Percentiles rank a stretch among this genome's conserved stretches.
These are phyloP conservation scores for Phoma herbarum DNA, from an alignment of 2,329 filamentous ascomycete genomes.

Conservation along the genomic window DNA sequence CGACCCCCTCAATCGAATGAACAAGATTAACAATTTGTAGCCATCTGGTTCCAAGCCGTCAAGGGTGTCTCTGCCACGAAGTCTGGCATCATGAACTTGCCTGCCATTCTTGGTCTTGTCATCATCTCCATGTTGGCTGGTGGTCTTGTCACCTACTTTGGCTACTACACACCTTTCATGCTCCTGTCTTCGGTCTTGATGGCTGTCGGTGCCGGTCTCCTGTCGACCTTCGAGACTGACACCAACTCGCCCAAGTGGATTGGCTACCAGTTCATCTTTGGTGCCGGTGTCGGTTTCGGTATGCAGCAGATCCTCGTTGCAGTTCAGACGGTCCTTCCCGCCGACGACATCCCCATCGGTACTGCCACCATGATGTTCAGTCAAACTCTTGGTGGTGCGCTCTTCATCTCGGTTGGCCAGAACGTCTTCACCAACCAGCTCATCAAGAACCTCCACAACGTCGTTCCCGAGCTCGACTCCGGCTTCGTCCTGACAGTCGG, in stretches of 20 bases:
- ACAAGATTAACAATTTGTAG: constrained; percentile 30
- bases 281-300: constrained; percentile 57
- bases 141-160: constrained; percentile 51
- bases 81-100: constrained; percentile 60
- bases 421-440: constrained; percentile 62
- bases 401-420: constrained; percentile 60
- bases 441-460: constrained; percentile 51
- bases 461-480: constrained; percentile 54
- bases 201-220: constrained; percentile 57
- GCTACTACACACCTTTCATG: constrained; percentile 62
- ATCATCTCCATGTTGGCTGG: constrained; percentile 55
- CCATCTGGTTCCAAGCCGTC: constrained; percentile 61
- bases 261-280: constrained; percentile 53
- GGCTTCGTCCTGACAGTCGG: constrained; percentile 57
- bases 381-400: constrained; percentile 58
- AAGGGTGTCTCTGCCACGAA: constrained; percentile 57
- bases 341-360: constrained; percentile 56
- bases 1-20: not conserved
- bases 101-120: constrained; percentile 57
- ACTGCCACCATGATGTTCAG: constrained; percentile 59
- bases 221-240: constrained; percentile 54
- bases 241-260: constrained; percentile 51
- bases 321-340: constrained; percentile 56
- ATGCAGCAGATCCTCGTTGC: constrained; percentile 60
- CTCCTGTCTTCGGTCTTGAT: constrained; percentile 54